Conservation (phyloP, 495 filamentous ascomycete species). For the Xylaria palmicola region DNA sequence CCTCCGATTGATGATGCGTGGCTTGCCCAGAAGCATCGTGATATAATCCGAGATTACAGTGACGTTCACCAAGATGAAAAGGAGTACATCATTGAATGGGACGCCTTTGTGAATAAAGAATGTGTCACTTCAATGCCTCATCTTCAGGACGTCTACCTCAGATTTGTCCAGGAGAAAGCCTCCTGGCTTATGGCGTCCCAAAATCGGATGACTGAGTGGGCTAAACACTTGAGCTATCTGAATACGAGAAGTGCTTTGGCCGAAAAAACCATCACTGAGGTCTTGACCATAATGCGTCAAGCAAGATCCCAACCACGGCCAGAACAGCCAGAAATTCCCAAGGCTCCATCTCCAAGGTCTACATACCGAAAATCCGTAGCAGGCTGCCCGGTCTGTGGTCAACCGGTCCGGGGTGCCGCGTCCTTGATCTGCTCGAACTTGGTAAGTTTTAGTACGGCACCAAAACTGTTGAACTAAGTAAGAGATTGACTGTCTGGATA, state of each 20-base stretch:
- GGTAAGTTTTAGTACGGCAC: slow-evolving; percentile 27
- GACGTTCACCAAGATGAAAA: slow-evolving; percentile 50
- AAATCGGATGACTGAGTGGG: slow-evolving; percentile 43
- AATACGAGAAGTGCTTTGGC: slow-evolving; percentile 41
- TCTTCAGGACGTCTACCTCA: slow-evolving; percentile 43
- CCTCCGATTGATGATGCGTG: slow-evolving; percentile 46
- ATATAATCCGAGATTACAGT: slow-evolving; percentile 50
- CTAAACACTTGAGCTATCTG: slow-evolving; percentile 44
- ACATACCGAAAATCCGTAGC: slow-evolving; percentile 31
- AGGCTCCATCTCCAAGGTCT: slow-evolving; percentile 26
- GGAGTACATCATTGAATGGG: slow-evolving; percentile 53
- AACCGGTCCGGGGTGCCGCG: slow-evolving; percentile 36
- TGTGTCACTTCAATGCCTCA: slow-evolving; percentile 47
- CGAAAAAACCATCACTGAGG: slow-evolving; percentile 35
- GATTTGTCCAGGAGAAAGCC: slow-evolving; percentile 44
- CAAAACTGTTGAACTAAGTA: neutral
- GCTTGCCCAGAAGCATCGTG: slow-evolving; percentile 52
- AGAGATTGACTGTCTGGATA: slow-evolving; percentile 24
- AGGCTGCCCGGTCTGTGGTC: slow-evolving; percentile 40
- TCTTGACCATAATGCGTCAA: slow-evolving; percentile 37
- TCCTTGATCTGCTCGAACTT: slow-evolving; percentile 44
- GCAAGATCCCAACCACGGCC: slow-evolving; percentile 28
- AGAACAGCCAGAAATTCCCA: slow-evolving; percentile 20
- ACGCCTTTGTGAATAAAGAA: slow-evolving; percentile 46
- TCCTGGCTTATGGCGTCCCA: slow-evolving; percentile 42